Evolutionary conservation across 163 green algal genomes (phyloP).

Genomic region (Chlamydomonas reinhardtii): DNA sequence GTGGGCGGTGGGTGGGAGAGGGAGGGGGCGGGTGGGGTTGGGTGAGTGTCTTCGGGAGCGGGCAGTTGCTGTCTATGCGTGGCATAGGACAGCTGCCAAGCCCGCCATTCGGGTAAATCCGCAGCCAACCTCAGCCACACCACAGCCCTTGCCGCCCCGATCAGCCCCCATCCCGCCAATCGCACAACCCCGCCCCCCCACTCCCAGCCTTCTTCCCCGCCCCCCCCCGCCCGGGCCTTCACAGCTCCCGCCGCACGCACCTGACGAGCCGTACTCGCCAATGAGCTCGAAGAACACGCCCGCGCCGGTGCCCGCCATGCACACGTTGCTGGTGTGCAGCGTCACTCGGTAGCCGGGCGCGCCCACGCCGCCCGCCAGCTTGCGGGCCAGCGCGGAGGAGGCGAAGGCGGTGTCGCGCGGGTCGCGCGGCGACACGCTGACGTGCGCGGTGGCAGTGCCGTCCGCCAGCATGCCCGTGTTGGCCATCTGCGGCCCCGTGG

Average conservation of each 20-base stretch:
- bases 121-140: no score
- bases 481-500: not conserved
- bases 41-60: not conserved
- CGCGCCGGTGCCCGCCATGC: conserved; percentile 60
- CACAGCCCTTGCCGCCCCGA: no score
- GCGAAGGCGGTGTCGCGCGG: not conserved
- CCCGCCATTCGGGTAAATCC: no score
- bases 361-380: conserved; percentile 45
- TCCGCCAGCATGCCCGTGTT: conserved; percentile 37
- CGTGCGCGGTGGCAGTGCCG: conserved; percentile 31
- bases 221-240: no score
- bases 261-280: conserved; percentile 69
- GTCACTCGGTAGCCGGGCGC: conserved; percentile 71
- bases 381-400: conserved; percentile 42
- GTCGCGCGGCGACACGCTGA: conserved; percentile 20
- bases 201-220: no score
- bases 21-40: not conserved
- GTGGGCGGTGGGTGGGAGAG: no score
- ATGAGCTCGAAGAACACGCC: conserved; percentile 78
- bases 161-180: no score
- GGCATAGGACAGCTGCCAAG: no score
- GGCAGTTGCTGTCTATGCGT: no score
- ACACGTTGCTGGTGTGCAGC: conserved; percentile 68
- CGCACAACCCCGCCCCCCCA: no score
- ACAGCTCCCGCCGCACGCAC: conserved; percentile 26